Conservation (phyloP, 2,329 filamentous ascomycete genomes). For the Sarocladium brachiariae region DNA sequence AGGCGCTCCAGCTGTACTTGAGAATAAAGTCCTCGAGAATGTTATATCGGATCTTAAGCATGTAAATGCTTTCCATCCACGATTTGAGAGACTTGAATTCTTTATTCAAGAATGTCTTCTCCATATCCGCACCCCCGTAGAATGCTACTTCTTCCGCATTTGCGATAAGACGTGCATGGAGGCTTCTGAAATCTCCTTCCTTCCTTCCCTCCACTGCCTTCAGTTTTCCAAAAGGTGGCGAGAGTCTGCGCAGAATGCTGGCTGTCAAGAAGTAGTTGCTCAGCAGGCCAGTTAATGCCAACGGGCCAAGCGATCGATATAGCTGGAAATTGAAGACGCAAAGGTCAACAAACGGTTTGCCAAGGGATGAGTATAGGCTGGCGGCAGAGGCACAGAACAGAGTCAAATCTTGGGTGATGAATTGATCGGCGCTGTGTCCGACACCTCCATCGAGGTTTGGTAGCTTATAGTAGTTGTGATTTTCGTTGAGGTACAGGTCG, state of each 20-base stretch:
- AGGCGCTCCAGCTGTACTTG: constrained; percentile 98
- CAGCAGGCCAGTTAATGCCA: constrained; percentile 78
- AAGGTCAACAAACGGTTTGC: constrained; percentile 96
- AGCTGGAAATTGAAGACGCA: constrained; percentile 98
- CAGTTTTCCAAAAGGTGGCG: constrained; percentile 91
- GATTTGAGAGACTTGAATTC: constrained; percentile 89
- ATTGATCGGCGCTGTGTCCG: constrained; percentile 88
- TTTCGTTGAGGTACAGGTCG: constrained; percentile 90
- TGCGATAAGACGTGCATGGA: constrained; percentile 87
- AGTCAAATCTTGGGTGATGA: constrained; percentile 94
- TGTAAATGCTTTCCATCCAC: constrained; percentile 99
- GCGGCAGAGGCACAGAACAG: constrained; percentile 91
- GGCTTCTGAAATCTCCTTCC: constrained; percentile 87
- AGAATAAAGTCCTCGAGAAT: constrained; percentile 97
- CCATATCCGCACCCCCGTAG: constrained; percentile 91
- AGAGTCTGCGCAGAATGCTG: constrained; percentile 78
- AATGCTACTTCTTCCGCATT: constrained; percentile 98
- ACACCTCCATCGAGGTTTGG: constrained; percentile 89
- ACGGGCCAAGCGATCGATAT: constrained; percentile 80
- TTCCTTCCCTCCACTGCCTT: constrained; percentile 93
- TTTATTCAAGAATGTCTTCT: constrained; percentile 84
- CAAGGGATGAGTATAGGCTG: constrained; percentile 87
- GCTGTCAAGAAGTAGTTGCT: constrained; percentile 94
- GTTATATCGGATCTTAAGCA: constrained; percentile 95
- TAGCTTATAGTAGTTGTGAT: constrained; percentile 94